Evolutionary conservation across 176 grass and related monocot species (phyloP), one percentile per base, ranked within the genome.

Genomic region (Oropetium thomaeum): DNA sequence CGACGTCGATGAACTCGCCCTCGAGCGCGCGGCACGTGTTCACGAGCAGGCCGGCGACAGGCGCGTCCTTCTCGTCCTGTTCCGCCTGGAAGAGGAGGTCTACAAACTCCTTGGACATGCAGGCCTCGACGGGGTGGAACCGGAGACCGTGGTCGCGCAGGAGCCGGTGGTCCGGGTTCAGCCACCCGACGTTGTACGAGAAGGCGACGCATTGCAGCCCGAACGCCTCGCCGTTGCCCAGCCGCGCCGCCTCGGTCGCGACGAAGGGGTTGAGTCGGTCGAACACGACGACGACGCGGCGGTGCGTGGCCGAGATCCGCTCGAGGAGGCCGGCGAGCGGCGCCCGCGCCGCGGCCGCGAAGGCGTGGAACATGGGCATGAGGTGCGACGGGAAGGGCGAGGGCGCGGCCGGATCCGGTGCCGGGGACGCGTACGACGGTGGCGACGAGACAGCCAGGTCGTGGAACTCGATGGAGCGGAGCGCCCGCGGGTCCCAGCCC

Each of bases 161-260:
- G 16, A 88, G 33, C 28, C 38, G 14, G 71, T 58, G 34, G 3
- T 13, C 60, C 4, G 48, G 5, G 15, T 79, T 69, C 11, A 75
- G 0, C 83, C 51, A 75, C 42, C 53, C 83, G 58, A 85, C 0
- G 82, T n/a, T 41, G 74, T 60, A 88, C 25, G 75, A 73, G 10
- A 73, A 30, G 60, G 75, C 69, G 0, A 87, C 59, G 85, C 79
- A 67, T 44, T 59, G 79, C 43, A 87, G 44, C 11, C 74, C 74
- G 79, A 78, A 86, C 15, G 77, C 72, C 73, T 92, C 89, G 67
- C 19, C 78, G 58, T 92, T 92, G 53, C n/a, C 5, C 3, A 92
- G 42, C 17, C 38, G 48, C n/a, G 70, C 60, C 12, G 76, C 83
- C 64, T 83, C 76, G 0, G 55, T 4, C 0, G 76, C 76, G 3